Conservation (phyloP, 208 protist genomes). For the Leishmania major region DNA sequence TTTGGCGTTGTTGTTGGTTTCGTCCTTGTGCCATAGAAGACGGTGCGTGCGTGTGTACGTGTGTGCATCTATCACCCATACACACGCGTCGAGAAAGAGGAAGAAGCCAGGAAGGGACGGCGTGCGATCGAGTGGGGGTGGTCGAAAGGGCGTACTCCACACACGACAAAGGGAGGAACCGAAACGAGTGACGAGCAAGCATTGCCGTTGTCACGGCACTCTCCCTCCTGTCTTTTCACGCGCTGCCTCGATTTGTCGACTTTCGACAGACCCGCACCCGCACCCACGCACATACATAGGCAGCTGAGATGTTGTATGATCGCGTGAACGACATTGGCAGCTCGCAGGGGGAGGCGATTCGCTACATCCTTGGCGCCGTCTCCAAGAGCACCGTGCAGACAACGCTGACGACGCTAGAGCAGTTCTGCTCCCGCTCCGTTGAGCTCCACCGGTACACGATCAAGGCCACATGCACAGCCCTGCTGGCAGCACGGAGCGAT, state of each 20-base stretch:
- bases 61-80: neutral
- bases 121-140: neutral
- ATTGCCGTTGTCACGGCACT: neutral
- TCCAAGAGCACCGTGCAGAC: conserved; percentile 79
- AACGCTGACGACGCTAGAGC: conserved; percentile 68
- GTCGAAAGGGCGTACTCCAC: neutral
- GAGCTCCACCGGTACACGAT: conserved; percentile 71
- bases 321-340: conserved; percentile 74
- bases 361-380: conserved; percentile 70
- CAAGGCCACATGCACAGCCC: conserved; percentile 29
- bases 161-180: conserved; percentile 18
- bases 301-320: conserved; percentile 68
- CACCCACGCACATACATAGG: neutral
- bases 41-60: neutral
- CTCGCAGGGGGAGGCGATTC: conserved; percentile 69
- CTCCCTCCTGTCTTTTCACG: neutral
- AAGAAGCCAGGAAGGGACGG: neutral
- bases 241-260: neutral
- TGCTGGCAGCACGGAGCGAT: conserved; percentile 42
- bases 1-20: neutral
- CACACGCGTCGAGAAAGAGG: neutral
- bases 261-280: neutral
- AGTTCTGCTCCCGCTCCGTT: conserved; percentile 55
- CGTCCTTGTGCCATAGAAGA: neutral
- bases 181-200: conserved; percentile 5